Percentiles rank a stretch among this genome's conserved stretches.
Evolutionary conservation across 345 rosid species (phyloP).

Genomic region (Gossypium sturtianum): DNA sequence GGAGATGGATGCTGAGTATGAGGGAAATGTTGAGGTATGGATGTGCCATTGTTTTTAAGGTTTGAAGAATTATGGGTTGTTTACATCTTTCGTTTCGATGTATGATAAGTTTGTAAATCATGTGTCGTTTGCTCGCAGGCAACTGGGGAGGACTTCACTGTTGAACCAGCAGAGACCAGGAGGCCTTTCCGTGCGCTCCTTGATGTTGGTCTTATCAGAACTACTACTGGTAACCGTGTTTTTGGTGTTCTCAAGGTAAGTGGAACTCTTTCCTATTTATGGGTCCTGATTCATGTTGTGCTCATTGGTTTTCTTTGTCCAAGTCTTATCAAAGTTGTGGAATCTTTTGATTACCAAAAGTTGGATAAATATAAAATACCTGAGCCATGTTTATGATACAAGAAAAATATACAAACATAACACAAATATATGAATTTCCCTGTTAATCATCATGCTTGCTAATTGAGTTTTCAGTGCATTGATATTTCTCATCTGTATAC

Average conservation of each 20-base stretch:
- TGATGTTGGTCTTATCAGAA: slow-evolving; percentile 70
- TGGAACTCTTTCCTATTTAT: not conserved
- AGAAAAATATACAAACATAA: too few species aligned
- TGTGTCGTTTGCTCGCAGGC: slow-evolving; percentile 31
- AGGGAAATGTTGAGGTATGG: slow-evolving; percentile 59
- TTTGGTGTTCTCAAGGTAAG: slow-evolving; percentile 72
- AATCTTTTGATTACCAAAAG: not conserved
- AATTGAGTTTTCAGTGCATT: not conserved
- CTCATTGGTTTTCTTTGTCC: not conserved
- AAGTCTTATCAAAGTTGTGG: not conserved
- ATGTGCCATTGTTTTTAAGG: not conserved
- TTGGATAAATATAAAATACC: too few species aligned
- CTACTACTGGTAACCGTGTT: slow-evolving; percentile 76
- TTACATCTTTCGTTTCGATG: not conserved
- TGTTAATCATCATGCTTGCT: not conserved
- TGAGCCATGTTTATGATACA: too few species aligned
- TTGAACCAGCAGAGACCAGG: slow-evolving; percentile 61
- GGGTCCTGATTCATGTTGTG: not conserved
- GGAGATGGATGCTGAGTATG: slow-evolving; percentile 67
- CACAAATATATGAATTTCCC: not conserved
- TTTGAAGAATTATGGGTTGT: not conserved
- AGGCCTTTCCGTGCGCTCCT: slow-evolving; percentile 82
- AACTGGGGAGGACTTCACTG: slow-evolving; percentile 63
- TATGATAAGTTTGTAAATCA: not conserved
- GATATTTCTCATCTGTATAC: not conserved